Conservation (phyloP, 2,329 filamentous ascomycete genomes). For the Penicillium expansum region DNA sequence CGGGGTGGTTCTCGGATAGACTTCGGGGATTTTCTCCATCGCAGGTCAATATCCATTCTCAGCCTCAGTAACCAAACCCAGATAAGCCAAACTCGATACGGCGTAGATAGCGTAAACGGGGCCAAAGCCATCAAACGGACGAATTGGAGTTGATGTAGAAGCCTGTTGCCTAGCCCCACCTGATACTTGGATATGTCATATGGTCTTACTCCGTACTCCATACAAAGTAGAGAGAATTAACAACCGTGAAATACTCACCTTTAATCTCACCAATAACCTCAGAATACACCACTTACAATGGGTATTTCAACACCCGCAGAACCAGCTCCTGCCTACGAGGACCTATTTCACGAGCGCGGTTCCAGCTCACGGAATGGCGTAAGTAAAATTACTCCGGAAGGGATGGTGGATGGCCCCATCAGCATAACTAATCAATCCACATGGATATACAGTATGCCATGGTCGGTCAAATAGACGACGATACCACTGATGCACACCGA, state of each 20-base stretch:
- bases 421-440: background rate
- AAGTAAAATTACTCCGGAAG: background rate
- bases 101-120: background rate
- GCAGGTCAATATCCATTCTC: background rate
- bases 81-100: background rate
- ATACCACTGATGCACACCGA: background rate
- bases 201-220: too few relatives aligned
- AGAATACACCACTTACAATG: conserved; percentile 3
- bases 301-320: conserved; percentile 2
- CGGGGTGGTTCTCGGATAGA: background rate
- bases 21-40: background rate
- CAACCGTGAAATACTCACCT: background rate
- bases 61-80: background rate
- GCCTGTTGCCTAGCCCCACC: background rate
- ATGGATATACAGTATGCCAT: conserved; percentile 1
- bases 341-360: conserved; percentile 12
- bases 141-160: background rate
- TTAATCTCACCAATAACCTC: background rate
- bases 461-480: conserved; percentile 4
- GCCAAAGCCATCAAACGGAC: background rate
- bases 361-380: conserved; percentile 9
- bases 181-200: background rate
- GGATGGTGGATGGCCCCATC: background rate
- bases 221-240: background rate
- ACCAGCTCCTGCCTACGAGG: conserved; percentile 14